A percentile compares a stretch with the other conserved stretches of the same genome.
Evolutionary conservation across 345 rosid genomes (phyloP).

Genomic region (Rhodomyrtus tomentosa): DNA sequence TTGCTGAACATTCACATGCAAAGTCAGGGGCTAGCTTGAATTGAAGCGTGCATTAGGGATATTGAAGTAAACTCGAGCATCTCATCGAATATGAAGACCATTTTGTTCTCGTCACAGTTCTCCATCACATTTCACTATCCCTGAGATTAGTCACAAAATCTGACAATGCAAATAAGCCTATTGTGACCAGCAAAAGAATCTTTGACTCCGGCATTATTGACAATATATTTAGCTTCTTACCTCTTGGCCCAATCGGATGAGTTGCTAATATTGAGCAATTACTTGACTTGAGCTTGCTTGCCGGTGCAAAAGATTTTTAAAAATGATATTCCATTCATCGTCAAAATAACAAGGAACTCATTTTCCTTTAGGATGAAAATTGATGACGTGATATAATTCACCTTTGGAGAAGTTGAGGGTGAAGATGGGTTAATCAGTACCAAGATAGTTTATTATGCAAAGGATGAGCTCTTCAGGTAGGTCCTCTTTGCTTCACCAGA

Average conservation of each 20-base stretch:
- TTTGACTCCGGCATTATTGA: too few species aligned
- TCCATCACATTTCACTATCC: slow-evolving; percentile 89
- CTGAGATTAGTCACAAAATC: slow-evolving; percentile 1
- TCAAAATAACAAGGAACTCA: not conserved
- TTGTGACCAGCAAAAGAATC: too few species aligned
- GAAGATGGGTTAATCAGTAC: slow-evolving; percentile 87
- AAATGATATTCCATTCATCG: not conserved
- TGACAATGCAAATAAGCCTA: not conserved
- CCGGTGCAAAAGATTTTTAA: not conserved
- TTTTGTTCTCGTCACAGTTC: slow-evolving; percentile 53
- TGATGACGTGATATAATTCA: not conserved
- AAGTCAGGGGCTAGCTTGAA: too few species aligned
- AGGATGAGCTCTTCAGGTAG: slow-evolving; percentile 89
- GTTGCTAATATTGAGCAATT: slow-evolving; percentile 73
- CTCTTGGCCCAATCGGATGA: slow-evolving; percentile 77
- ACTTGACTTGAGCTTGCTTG: slow-evolving; percentile 57
- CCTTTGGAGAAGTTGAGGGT: slow-evolving; percentile 95
- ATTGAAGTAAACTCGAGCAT: too few species aligned
- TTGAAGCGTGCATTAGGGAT: too few species aligned
- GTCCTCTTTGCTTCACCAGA: slow-evolving; percentile 71
- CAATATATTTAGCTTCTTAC: slow-evolving; percentile 12
- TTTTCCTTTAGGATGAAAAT: not conserved
- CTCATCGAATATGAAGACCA: slow-evolving; percentile 1
- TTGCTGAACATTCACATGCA: too few species aligned
- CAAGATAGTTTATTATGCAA: slow-evolving; percentile 87